These are phyloP conservation scores for Phanerochaete sordida DNA, from an alignment of 768 basidiomycete species.

Conservation along the genomic window DNA sequence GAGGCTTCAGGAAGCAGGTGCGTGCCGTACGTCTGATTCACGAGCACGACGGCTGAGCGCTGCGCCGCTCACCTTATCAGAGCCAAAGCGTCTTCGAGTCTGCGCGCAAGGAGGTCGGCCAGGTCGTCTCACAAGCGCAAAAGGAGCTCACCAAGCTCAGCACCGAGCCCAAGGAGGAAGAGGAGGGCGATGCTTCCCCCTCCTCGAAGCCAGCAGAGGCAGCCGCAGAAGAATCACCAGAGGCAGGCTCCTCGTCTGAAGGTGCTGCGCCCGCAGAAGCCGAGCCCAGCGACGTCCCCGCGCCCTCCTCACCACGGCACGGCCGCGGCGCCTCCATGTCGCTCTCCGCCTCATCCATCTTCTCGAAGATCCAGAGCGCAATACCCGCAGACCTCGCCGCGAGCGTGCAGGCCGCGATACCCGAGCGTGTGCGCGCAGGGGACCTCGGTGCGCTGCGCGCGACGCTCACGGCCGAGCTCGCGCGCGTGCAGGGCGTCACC, in stretches of 20 bases:
- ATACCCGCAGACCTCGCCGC: conserved; percentile 73
- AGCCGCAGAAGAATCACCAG: conserved; percentile 3
- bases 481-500: conserved; percentile 72
- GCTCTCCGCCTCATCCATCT: conserved; percentile 39
- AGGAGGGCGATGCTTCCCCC: conserved; percentile 9
- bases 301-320: conserved; percentile 8
- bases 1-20: conserved; percentile 87
- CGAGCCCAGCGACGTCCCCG: not conserved
- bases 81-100: conserved; percentile 65
- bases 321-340: conserved; percentile 8
- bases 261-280: not conserved
- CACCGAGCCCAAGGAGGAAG: conserved; percentile 26
- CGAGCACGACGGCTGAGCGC: not conserved
- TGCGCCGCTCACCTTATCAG: conserved; percentile 31
- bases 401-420: conserved; percentile 64
- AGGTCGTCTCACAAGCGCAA: conserved; percentile 78
- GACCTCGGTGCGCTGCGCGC: conserved; percentile 68
- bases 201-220: conserved; percentile 21
- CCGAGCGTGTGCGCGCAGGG: conserved; percentile 48
- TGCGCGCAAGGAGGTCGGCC: conserved; percentile 69
- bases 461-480: conserved; percentile 61
- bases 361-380: conserved; percentile 69
- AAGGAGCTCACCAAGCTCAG: conserved; percentile 67
- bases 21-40: conserved; percentile 17
- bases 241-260: not conserved